Conservation (phyloP, 1,139 yeast species). For the Nakaseomyces kungkrabaensis region DNA sequence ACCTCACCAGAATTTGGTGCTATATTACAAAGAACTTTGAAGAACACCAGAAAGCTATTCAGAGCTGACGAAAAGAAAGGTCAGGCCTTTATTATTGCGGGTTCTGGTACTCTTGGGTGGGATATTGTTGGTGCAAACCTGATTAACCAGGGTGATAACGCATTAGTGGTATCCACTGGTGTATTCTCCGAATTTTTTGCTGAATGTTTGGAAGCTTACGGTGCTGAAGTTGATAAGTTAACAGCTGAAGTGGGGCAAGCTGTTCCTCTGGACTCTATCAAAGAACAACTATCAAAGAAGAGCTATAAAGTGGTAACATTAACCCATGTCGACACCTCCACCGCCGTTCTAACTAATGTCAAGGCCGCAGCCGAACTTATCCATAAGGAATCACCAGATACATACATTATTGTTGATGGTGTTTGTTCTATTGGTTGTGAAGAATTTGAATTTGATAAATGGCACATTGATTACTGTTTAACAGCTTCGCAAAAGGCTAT, state of each 20-base stretch:
- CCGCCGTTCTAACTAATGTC: slow-evolving; percentile 78
- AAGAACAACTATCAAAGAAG: slow-evolving; percentile 40
- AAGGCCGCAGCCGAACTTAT: slow-evolving; percentile 52
- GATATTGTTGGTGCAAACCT: slow-evolving; percentile 78
- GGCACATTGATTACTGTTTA: slow-evolving; percentile 84
- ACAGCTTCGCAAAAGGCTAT: slow-evolving; percentile 94
- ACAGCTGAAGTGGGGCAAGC: slow-evolving; percentile 67
- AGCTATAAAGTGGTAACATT: slow-evolving; percentile 66
- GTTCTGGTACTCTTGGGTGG: slow-evolving; percentile 96
- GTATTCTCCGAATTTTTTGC: slow-evolving; percentile 84
- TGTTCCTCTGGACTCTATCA: slow-evolving; percentile 47
- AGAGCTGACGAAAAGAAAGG: slow-evolving; percentile 42
- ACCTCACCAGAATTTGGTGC: slow-evolving; percentile 79
- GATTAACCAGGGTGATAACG: slow-evolving; percentile 44
- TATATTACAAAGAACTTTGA: slow-evolving; percentile 60
- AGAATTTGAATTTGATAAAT: slow-evolving; percentile 69
- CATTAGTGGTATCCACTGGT: slow-evolving; percentile 82
- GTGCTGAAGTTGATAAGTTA: slow-evolving; percentile 51
- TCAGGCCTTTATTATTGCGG: slow-evolving; percentile 75
- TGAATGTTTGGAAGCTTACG: slow-evolving; percentile 64
- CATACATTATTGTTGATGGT: slow-evolving; percentile 81
- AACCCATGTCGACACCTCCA: slow-evolving; percentile 94
- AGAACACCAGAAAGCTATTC: slow-evolving; percentile 63
- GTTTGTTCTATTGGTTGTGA: slow-evolving; percentile 93
- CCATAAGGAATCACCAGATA: slow-evolving; percentile 60